Evolutionary conservation across 1,139 yeast genomes (phyloP).

Genomic region (Taiozyma sp.): DNA sequence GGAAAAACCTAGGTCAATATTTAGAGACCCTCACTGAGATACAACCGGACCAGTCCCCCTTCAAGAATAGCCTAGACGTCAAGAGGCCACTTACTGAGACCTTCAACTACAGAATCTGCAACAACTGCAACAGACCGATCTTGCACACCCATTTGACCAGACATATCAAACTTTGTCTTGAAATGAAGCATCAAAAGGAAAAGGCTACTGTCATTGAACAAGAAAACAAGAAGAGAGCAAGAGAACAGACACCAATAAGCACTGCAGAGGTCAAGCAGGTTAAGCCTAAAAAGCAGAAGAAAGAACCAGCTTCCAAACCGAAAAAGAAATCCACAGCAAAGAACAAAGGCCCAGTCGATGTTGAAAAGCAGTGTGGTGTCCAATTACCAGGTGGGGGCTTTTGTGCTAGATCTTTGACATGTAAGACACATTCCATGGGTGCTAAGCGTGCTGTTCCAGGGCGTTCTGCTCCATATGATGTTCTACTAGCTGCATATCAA

Average conservation of each 20-base stretch:
- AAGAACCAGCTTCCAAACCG: conserved; percentile 30
- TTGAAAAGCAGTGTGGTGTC: conserved; percentile 96
- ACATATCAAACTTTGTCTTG: conserved; percentile 47
- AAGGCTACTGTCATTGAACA: conserved; percentile 7
- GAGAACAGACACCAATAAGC: conserved; percentile 13
- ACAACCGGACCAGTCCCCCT: conserved; percentile 23
- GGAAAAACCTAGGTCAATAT: conserved; percentile 63
- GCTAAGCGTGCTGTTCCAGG: conserved; percentile 95
- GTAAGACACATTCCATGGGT: conserved; percentile 98
- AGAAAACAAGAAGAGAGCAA: conserved; percentile 17
- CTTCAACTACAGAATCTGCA: conserved; percentile 59
- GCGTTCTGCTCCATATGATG: conserved; percentile 88
- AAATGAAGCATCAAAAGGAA: conserved; percentile 38
- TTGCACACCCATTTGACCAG: conserved; percentile 40
- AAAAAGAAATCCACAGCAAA: conserved; percentile 53
- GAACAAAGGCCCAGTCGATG: conserved; percentile 82
- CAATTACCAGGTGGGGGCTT: conserved; percentile 87
- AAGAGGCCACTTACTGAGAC: conserved; percentile 39
- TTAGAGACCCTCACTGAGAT: conserved; percentile 44
- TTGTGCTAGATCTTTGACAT: conserved; percentile 92
- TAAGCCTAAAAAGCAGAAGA: conserved; percentile 17
- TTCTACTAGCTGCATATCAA: conserved; percentile 82
- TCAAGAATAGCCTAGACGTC: conserved; percentile 26
- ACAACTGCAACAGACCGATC: conserved; percentile 61
- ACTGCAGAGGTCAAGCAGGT: conserved; percentile 27